These are phyloP conservation scores for Harrya chromipes DNA, from an alignment of 768 basidiomycete genomes.

Conservation along the genomic window DNA sequence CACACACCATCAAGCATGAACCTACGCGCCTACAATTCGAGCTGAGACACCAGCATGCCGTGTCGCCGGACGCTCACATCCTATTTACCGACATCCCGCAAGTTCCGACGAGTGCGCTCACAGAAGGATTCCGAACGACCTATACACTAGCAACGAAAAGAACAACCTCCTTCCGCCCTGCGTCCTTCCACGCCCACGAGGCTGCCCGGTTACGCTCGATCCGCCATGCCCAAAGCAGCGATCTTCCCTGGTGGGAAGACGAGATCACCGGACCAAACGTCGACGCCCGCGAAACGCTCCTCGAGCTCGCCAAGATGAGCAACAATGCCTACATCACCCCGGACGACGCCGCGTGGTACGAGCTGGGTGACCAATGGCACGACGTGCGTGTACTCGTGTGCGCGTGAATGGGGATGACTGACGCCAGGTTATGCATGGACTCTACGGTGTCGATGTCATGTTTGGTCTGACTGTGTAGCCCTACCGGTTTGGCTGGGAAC, in stretches of 20 bases:
- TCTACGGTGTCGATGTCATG: too few relatives aligned
- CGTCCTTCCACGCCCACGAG: constrained; percentile 44
- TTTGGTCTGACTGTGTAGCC: not conserved
- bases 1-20: not conserved
- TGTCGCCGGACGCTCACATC: constrained; percentile 45
- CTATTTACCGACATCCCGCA: constrained; percentile 50
- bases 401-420: not conserved
- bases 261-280: constrained; percentile 75
- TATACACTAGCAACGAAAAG: constrained; percentile 40
- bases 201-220: constrained; percentile 45
- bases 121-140: constrained; percentile 16
- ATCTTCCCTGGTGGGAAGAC: constrained; percentile 68
- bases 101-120: constrained; percentile 8
- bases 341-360: constrained; percentile 72
- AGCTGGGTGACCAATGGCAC: constrained; percentile 65
- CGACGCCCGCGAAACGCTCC: constrained; percentile 68
- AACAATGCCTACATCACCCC: constrained; percentile 83
- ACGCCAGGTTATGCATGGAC: not conserved
- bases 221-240: constrained; percentile 43
- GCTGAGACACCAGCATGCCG: constrained; percentile 60
- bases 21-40: constrained; percentile 42
- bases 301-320: constrained; percentile 91
- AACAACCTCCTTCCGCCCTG: constrained; percentile 42
- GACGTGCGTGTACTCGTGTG: constrained; percentile 34
- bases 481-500: constrained; percentile 91